A percentile compares a stretch with the other conserved stretches of the same genome.
Conservation (phyloP, 805 yeast genomes). For the Citeromyces matritensis region DNA sequence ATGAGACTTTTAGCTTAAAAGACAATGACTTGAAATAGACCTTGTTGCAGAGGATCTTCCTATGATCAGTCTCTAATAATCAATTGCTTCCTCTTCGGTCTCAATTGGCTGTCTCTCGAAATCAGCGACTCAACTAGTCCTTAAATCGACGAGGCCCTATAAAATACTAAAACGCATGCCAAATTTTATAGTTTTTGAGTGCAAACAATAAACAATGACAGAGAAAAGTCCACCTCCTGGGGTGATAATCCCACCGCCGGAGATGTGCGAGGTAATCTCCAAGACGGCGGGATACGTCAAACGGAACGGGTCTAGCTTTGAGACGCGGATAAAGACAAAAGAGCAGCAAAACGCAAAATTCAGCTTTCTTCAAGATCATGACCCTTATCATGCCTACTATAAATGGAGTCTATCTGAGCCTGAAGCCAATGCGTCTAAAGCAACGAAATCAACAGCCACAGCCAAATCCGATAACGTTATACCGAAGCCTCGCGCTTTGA, state of each 20-base stretch:
- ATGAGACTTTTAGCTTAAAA: too few species aligned
- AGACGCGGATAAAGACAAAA: constrained; percentile 30
- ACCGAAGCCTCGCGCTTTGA: constrained; percentile 11
- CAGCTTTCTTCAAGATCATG: constrained; percentile 39
- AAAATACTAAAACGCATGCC: background rate
- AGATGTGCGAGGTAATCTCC: constrained; percentile 35
- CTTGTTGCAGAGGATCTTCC: too few species aligned
- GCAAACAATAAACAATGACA: background rate
- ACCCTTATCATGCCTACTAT: constrained; percentile 48
- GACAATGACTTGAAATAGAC: too few species aligned
- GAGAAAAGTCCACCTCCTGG: constrained; percentile 15
- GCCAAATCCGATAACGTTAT: constrained; percentile 1
- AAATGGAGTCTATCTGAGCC: constrained; percentile 23
- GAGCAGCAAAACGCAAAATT: constrained; percentile 39
- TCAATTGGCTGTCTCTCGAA: too few species aligned
- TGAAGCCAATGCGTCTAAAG: constrained; percentile 9
- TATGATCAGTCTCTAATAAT: too few species aligned
- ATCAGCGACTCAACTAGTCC: too few species aligned
- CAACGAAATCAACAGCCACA: constrained; percentile 1
- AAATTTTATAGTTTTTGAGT: constrained; percentile 1
- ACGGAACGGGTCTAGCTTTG: constrained; percentile 57
- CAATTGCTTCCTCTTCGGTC: too few species aligned
- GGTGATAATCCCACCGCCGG: constrained; percentile 39
- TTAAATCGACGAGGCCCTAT: too few species aligned
- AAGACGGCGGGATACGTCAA: constrained; percentile 61